Evolutionary conservation across 441 rosid genomes (phyloP).

Genomic region (Lagerstroemia fauriei): DNA sequence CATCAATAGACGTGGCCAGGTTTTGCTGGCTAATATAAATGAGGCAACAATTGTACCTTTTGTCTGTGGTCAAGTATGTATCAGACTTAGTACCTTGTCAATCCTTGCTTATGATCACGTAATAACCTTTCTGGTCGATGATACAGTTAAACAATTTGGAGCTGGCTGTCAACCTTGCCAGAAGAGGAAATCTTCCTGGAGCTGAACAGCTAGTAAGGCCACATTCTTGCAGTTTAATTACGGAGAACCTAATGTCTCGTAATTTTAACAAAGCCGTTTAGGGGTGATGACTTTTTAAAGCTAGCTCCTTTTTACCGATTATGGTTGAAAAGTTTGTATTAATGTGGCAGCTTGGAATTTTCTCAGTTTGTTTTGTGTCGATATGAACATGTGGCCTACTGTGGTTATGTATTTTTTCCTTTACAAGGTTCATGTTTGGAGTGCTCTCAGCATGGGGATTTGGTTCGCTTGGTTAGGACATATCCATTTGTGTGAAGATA

Average conservation of each 20-base stretch:
- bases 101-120: not conserved
- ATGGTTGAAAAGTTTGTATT: not conserved
- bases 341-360: not conserved
- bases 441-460: not conserved
- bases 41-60: conserved; percentile 94
- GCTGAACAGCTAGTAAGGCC: conserved; percentile 87
- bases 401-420: not conserved
- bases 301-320: not conserved
- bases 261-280: no score
- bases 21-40: conserved; percentile 85
- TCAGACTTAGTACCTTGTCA: not conserved
- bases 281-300: not conserved
- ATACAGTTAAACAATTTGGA: conserved; percentile 90
- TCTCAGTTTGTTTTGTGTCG: not conserved
- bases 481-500: not conserved
- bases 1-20: conserved; percentile 97
- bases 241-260: not conserved
- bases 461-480: not conserved
- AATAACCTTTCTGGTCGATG: conserved; percentile 21
- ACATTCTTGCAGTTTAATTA: conserved; percentile 5
- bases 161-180: conserved; percentile 96
- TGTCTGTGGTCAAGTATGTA: conserved; percentile 91
- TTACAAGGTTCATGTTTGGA: not conserved
- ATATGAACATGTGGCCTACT: not conserved
- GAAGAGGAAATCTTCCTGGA: conserved; percentile 98